Evolutionary conservation across 2,329 filamentous ascomycete species (phyloP).

Genomic region (Cercospora berteroae): DNA sequence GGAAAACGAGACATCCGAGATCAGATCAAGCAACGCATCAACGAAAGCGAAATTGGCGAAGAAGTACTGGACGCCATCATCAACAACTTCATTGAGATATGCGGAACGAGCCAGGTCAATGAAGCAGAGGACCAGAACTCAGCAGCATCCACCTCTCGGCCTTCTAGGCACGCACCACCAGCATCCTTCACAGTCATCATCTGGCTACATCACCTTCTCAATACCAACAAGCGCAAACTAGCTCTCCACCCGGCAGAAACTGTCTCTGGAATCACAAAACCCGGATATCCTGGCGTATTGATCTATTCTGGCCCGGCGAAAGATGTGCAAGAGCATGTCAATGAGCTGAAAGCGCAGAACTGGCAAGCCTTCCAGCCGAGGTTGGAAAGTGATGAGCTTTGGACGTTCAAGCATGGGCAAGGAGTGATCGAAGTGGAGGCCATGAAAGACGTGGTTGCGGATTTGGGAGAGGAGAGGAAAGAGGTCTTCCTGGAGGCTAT

Average conservation of each 20-base stretch:
- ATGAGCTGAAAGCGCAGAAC: constrained; percentile 44
- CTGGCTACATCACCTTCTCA: constrained; percentile 49
- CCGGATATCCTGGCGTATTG: constrained; percentile 48
- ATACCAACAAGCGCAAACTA: constrained; percentile 48
- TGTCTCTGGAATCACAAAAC: constrained; percentile 47
- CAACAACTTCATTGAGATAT: constrained; percentile 39
- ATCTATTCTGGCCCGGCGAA: constrained; percentile 43
- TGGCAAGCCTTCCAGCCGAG: constrained; percentile 50
- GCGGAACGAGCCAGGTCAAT: constrained; percentile 13
- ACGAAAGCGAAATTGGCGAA: constrained; percentile 36
- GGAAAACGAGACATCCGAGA: constrained; percentile 41
- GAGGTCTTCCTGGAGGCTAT: constrained; percentile 36
- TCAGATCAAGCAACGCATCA: constrained; percentile 34
- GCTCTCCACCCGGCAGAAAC: constrained; percentile 38
- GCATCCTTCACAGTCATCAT: constrained; percentile 40
- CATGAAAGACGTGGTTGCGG: constrained; percentile 46
- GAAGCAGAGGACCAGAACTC: neutral
- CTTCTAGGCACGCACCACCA: neutral
- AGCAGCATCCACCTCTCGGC: neutral
- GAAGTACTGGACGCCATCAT: constrained; percentile 47
- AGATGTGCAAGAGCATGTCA: constrained; percentile 44
- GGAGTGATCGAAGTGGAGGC: constrained; percentile 46
- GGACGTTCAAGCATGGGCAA: constrained; percentile 42
- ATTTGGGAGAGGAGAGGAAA: constrained; percentile 34
- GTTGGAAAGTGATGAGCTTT: constrained; percentile 41